Evolutionary conservation across 1,284 basidiomycete species (phyloP), one percentile per base, ranked within the genome.

Genomic region (Boletus smithii): DNA sequence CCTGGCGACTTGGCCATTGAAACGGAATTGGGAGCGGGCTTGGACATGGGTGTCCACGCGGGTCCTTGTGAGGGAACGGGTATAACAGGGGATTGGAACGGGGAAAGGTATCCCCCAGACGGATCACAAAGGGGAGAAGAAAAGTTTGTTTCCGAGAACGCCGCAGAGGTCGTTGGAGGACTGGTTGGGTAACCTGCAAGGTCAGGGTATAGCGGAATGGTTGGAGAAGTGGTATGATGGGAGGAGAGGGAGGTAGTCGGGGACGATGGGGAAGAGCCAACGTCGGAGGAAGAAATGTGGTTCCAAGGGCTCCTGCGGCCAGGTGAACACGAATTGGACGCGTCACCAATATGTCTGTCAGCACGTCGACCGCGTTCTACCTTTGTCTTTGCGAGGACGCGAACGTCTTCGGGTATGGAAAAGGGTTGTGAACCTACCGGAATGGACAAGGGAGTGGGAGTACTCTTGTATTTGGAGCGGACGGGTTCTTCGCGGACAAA

Each of bases 401-500:
- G 61, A 3, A 49, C 31, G 5, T 67, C 65, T 35, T 66, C 63
- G 11, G 47, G 14, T 4, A 24, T 30, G 18, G 56, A 59, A 55
- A 44, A 65, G 48, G 54, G 59, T 38, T 51, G 67, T 49, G 42
- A 62, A 65, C 56, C 65, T 57, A 43, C 63, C 53, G 54, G 68
- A 48, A 59, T 67, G 51, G 56, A 64, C 49, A 65, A 42, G 27
- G 65, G 63, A 3, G 63, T 63, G 3, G 65, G 60, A 4, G 59
- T 53, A 22, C 54, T 66, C 42, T 65, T 65, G 36, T 64, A 67
- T 37, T 66, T 64, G 5, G 53, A 34, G 32, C 64, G 62, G 33
- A 65, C 62, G 0, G 63, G 60, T 22, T 76, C 77, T 32, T 79
- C 75, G 20, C 71, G 69, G 53, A 81, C 69, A 59, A 81, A 81